Conservation (phyloP, 169 alveolate species). For the Plasmodium relictum region DNA sequence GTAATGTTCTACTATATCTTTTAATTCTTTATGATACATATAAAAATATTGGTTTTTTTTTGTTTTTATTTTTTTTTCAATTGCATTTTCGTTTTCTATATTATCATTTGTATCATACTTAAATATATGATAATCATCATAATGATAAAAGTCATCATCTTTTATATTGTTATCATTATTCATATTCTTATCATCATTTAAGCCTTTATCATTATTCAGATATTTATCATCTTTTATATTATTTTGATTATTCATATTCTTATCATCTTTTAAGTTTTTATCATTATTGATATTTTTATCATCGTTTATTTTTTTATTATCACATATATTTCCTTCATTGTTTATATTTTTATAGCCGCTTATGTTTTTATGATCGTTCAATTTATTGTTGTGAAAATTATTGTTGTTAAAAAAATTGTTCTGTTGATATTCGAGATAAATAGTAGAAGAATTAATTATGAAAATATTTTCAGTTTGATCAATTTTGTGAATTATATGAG, state of each 20-base stretch:
- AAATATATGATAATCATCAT: neutral
- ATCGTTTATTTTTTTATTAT: neutral
- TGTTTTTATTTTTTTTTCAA: constrained; percentile 4
- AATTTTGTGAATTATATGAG: constrained; percentile 12
- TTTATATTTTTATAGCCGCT: neutral
- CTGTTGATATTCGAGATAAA: constrained; percentile 16
- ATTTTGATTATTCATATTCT: neutral
- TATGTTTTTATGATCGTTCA: neutral
- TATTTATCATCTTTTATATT: neutral
- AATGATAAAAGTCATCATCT: neutral
- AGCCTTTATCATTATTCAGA: neutral
- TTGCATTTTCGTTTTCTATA: constrained; percentile 19
- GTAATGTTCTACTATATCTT: constrained; percentile 40
- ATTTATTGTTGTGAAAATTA: neutral
- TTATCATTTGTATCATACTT: constrained; percentile 41
- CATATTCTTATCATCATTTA: neutral
- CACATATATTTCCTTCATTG: neutral
- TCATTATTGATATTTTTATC: neutral
- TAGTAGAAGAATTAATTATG: constrained; percentile 26
- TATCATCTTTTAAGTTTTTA: neutral
- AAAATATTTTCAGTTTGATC: constrained; percentile 28
- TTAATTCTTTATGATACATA: constrained; percentile 13
- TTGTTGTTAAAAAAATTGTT: neutral
- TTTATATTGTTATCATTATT: neutral
- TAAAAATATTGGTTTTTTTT: constrained; percentile 17